A percentile compares a stretch with the other conserved stretches of the same genome.
Conservation (phyloP, 495 filamentous ascomycete genomes). For the Daldinia caldariorum region DNA sequence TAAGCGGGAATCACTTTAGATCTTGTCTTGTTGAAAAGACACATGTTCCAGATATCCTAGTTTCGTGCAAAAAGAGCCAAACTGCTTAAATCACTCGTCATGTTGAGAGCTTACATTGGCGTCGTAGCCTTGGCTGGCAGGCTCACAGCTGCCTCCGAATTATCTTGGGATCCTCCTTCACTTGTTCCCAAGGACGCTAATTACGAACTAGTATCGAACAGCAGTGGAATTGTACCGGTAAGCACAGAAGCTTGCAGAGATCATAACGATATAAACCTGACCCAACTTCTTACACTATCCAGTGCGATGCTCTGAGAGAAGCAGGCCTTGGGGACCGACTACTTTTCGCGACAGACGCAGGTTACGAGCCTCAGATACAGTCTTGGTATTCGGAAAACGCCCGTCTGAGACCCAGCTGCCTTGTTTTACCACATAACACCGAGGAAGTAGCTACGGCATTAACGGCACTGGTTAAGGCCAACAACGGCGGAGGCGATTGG, state of each 20-base stretch:
- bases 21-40: background rate
- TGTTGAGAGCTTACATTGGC: constrained; percentile 18
- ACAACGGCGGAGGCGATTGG: constrained; percentile 50
- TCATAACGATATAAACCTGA: background rate
- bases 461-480: constrained; percentile 40
- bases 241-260: background rate
- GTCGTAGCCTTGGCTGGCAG: background rate
- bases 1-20: background rate
- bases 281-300: constrained; percentile 2
- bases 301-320: constrained; percentile 42
- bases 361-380: constrained; percentile 40
- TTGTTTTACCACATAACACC: constrained; percentile 50
- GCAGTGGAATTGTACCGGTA: constrained; percentile 23
- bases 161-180: background rate
- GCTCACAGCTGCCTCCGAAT: constrained; percentile 1
- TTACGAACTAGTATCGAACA: background rate
- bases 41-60: background rate
- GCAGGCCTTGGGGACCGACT: constrained; percentile 42
- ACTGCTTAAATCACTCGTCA: background rate
- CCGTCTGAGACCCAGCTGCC: constrained; percentile 49
- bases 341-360: constrained; percentile 36
- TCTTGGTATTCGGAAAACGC: constrained; percentile 59
- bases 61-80: background rate
- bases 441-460: constrained; percentile 52
- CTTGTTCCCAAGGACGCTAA: constrained; percentile 5